Conservation (phyloP, 73 alveolate genomes). For the Stentor coeruleus region DNA sequence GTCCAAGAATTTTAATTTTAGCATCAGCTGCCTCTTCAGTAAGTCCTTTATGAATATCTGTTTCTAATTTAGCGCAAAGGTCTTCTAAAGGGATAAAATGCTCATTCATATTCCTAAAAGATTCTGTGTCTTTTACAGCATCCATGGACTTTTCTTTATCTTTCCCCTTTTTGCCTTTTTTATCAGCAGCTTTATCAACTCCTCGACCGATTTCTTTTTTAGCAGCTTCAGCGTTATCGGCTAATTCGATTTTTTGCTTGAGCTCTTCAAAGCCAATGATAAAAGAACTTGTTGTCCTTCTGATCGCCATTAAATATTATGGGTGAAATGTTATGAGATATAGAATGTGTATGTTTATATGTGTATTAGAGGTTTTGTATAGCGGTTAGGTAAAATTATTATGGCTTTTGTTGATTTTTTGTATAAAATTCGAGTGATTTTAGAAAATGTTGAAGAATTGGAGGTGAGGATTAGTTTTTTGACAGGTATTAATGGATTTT, state of each 20-base stretch:
- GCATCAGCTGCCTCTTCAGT: slow-evolving; percentile 34
- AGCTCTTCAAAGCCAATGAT: slow-evolving; percentile 26
- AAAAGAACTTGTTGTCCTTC: not conserved
- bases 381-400: too few species aligned
- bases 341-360: too few species aligned
- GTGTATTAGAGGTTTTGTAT: too few species aligned
- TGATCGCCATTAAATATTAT: slow-evolving; percentile 3
- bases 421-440: too few species aligned
- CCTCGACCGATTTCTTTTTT: not conserved
- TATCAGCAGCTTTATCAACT: not conserved
- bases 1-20: slow-evolving; percentile 63
- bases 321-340: too few species aligned
- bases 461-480: too few species aligned
- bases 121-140: slow-evolving; percentile 29
- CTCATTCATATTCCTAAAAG: slow-evolving; percentile 43
- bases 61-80: slow-evolving; percentile 31
- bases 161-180: not conserved
- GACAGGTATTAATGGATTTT: too few species aligned
- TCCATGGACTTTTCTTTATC: too few species aligned
- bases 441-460: too few species aligned
- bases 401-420: too few species aligned
- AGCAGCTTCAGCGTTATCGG: not conserved
- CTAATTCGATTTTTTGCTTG: slow-evolving; percentile 1
- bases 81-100: slow-evolving; percentile 44
- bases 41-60: slow-evolving; percentile 32